Evolutionary conservation across 2,329 filamentous ascomycete species (phyloP).

Genomic region (Nemania sp.): DNA sequence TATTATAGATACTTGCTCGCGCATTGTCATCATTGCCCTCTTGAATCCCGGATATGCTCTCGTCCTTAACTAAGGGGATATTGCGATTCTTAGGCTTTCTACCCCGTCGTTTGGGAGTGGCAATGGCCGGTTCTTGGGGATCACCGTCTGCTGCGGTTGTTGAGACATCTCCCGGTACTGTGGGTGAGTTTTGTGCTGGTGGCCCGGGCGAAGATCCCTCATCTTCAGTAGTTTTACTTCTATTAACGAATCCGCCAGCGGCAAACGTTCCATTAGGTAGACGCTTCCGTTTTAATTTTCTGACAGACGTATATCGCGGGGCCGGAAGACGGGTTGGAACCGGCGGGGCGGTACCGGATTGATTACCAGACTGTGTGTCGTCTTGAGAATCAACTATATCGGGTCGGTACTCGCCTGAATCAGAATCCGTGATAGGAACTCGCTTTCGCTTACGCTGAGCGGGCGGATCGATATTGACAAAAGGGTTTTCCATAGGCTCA

Average conservation of each 20-base stretch:
- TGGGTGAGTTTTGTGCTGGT: conserved; percentile 29
- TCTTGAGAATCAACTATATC: conserved; percentile 31
- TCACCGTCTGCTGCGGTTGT: conserved; percentile 27
- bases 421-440: conserved; percentile 28
- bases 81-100: conserved; percentile 32
- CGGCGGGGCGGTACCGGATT: conserved; percentile 20
- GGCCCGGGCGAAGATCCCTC: conserved; percentile 30
- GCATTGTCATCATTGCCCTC: conserved; percentile 19
- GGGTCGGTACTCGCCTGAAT: conserved; percentile 36
- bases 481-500: conserved; percentile 31
- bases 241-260: conserved; percentile 12
- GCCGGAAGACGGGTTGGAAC: conserved; percentile 3
- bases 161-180: conserved; percentile 22
- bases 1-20: conserved; percentile 19
- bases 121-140: conserved; percentile 14
- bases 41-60: conserved; percentile 1
- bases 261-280: conserved; percentile 25
- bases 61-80: neutral
- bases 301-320: neutral
- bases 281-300: conserved; percentile 22
- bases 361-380: conserved; percentile 30
- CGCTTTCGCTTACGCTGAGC: conserved; percentile 37
- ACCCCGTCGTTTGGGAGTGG: conserved; percentile 32
- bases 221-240: conserved; percentile 18
- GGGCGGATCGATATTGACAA: conserved; percentile 25